phyloP scores from a whole-genome alignment of 345 rosid genomes.

The Sonneratia caseolaris region DNA sequence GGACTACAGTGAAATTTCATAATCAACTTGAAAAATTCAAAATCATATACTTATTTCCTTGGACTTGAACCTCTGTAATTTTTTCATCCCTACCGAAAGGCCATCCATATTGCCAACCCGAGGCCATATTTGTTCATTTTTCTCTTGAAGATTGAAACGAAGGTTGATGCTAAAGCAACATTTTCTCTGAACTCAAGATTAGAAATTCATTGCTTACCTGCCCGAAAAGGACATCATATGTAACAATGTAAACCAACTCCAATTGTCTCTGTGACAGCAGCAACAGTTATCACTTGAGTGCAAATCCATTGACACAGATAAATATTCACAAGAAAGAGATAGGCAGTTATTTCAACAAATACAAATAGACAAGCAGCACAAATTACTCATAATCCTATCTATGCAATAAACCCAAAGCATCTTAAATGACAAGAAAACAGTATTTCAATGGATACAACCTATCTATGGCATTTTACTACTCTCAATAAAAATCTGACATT shows the following conservation, averaged over 20 bases:
- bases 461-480: background rate
- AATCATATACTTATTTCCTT: background rate
- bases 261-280: constrained; percentile 52
- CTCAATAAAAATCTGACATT: background rate
- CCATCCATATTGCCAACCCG: background rate
- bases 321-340: background rate
- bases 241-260: constrained; percentile 53
- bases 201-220: constrained; percentile 29
- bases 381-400: background rate
- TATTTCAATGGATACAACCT: background rate
- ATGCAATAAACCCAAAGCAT: background rate
- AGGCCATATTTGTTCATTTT: background rate
- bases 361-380: background rate
- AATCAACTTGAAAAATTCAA: background rate
- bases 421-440: background rate
- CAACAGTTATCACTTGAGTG: background rate
- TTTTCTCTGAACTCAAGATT: background rate
- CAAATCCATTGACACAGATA: background rate
- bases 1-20: background rate
- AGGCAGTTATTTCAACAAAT: background rate
- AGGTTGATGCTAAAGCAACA: background rate
- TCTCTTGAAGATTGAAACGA: background rate
- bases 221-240: constrained; percentile 74
- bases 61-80: background rate
- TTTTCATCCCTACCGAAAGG: background rate